Percentiles rank a stretch among this genome's conserved stretches.
Conservation (phyloP, 2,329 filamentous ascomycete genomes). For the Sporothrix sp. region DNA sequence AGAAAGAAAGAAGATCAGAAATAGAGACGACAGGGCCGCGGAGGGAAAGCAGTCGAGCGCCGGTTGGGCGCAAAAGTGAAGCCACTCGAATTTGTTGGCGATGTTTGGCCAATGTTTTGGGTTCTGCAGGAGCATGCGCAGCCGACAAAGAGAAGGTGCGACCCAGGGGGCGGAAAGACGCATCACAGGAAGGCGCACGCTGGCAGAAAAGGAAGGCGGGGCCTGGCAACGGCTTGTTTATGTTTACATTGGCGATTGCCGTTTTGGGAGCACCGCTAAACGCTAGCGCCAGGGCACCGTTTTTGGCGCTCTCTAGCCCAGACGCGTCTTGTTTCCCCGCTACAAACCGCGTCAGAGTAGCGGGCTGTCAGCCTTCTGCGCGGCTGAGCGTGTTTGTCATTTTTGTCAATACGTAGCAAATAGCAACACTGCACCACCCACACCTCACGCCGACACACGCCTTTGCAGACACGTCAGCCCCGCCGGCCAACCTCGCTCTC, state of each 20-base stretch:
- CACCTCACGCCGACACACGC: not conserved
- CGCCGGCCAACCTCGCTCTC: too few relatives aligned
- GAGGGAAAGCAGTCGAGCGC: not conserved
- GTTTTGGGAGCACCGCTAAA: slow-evolving; percentile 11
- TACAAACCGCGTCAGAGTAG: slow-evolving; percentile 9
- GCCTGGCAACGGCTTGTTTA: slow-evolving; percentile 25
- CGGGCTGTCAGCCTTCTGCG: slow-evolving; percentile 2
- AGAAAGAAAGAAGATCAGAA: not conserved
- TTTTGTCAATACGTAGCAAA: too few relatives aligned
- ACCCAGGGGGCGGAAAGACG: too few relatives aligned
- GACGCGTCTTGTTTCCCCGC: slow-evolving; percentile 2
- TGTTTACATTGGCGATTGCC: slow-evolving; percentile 24
- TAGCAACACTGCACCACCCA: not conserved
- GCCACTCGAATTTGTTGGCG: slow-evolving; percentile 2
- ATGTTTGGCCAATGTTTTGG: slow-evolving; percentile 8
- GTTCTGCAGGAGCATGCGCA: not conserved
- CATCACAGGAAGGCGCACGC: not conserved
- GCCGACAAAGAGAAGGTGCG: not conserved
- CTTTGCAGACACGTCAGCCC: too few relatives aligned
- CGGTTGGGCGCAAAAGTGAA: slow-evolving; percentile 3
- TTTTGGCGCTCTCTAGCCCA: not conserved
- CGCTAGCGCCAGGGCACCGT: not conserved
- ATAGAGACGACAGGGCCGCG: slow-evolving; percentile 7
- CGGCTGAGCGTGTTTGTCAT: too few relatives aligned
- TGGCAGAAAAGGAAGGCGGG: not conserved